Base-by-base conservation (phyloP, 805 yeast species). In the Cyberlindnera mrakii region DNA sequence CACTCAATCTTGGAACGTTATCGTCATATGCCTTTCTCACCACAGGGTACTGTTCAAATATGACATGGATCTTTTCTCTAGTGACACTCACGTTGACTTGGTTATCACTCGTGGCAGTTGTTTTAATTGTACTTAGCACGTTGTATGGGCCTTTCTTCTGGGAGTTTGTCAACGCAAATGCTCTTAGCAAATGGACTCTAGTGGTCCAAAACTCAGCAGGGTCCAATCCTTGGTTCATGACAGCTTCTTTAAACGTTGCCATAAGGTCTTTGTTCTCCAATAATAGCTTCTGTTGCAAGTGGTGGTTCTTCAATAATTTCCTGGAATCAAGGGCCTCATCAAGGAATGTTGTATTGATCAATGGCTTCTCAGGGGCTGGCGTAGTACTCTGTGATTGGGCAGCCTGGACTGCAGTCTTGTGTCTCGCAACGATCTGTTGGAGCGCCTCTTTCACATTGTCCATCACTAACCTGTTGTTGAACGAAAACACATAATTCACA, bases 131-230 rank as follows among this genome's bases (percentile, higher is more conserved):
- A 35, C 96, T 84, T 41, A 93, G 67, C 0, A 93, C 98, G 58
- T 93, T 93, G 60, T 90, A 93, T 0, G 96, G 93, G 0, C 99
- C 99, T 39, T 83, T 72, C 50, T 85, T 85, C 58, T 93, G 99
- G 17, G 88, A 77, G 15, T 78, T 75, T 8, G 91, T 77, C 49
- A 93, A 74, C 0, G 97, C 96, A 65, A 77, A 87, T 0, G 96
- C 88, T 42, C 98, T 68, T 43, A 93, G 64, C 20, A 84, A 71
- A 53, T 87, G 86, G 10, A 89, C 68, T 50, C 97, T 68, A 6
- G 90, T 82, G 1, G 80, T 71, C 97, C 97, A 90, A 62, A 90
- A 90, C 53, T 89, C 88, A 33, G 76, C 77, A 0, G 95, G 86
- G 5, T 87, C 82, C 36, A 91, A 65, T 15, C 86, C 84, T 41